phyloP scores from a whole-genome alignment of 352 stramenopile species.

The Phytophthora niederhauseri region DNA sequence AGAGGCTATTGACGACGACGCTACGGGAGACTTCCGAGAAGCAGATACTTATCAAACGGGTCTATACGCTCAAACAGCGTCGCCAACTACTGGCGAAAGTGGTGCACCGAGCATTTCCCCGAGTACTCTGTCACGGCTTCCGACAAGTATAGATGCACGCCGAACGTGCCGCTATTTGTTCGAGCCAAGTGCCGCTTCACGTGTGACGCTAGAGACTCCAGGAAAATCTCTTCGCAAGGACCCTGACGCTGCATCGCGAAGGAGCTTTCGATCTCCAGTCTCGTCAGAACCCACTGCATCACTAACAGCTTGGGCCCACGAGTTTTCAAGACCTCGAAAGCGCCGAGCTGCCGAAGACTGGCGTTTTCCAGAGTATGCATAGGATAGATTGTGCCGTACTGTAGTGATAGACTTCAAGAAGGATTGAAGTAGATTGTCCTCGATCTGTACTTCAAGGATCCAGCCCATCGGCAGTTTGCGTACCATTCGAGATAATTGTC shows the following conservation, averaged over 20 bases:
- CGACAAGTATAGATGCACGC: neutral
- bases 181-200: neutral
- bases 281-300: neutral
- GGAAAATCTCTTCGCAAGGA: neutral
- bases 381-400: no score
- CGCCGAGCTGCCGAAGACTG: neutral
- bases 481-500: neutral
- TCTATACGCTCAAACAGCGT: neutral
- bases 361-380: neutral
- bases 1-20: neutral
- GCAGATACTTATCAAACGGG: neutral
- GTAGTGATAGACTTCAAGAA: no score
- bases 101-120: neutral
- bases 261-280: neutral
- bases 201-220: neutral
- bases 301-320: neutral
- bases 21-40: neutral
- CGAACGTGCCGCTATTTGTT: constrained; percentile 1
- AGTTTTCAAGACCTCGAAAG: neutral
- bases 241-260: neutral
- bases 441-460: no score
- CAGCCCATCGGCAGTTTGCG: neutral
- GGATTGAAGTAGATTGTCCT: no score
- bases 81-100: neutral
- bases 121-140: neutral